A percentile compares a stretch with the other conserved stretches of the same genome.
Conservation (phyloP, 1,284 basidiomycete species). For the Crucibulum cyathiforme region DNA sequence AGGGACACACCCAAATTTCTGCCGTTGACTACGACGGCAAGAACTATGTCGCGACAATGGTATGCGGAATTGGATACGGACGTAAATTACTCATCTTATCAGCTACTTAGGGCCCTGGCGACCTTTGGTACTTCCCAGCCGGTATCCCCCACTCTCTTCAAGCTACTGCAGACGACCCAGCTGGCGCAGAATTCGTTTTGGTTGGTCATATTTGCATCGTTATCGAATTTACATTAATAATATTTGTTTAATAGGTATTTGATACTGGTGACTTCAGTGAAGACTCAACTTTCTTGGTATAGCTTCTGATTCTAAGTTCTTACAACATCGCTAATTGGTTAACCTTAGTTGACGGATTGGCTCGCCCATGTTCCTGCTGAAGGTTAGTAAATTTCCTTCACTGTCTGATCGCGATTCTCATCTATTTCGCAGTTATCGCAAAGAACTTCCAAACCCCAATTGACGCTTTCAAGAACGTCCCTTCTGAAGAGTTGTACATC, state of each 20-base stretch:
- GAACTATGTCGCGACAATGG: slow-evolving; percentile 43
- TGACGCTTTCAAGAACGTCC: slow-evolving; percentile 63
- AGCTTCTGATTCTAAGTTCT: neutral
- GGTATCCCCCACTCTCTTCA: slow-evolving; percentile 72
- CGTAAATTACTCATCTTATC: neutral
- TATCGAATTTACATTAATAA: neutral
- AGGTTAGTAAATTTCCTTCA: slow-evolving; percentile 26
- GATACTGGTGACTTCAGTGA: slow-evolving; percentile 71
- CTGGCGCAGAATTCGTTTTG: slow-evolving; percentile 74
- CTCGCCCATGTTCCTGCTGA: slow-evolving; percentile 63
- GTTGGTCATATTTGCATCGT: slow-evolving; percentile 40
- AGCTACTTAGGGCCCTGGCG: slow-evolving; percentile 34
- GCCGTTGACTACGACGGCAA: slow-evolving; percentile 65
- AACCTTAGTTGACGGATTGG: slow-evolving; percentile 64
- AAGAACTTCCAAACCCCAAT: slow-evolving; percentile 71
- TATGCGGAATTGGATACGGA: neutral
- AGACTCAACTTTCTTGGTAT: slow-evolving; percentile 70
- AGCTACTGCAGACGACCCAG: slow-evolving; percentile 60
- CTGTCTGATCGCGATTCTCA: slow-evolving; percentile 1
- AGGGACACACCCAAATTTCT: slow-evolving; percentile 71
- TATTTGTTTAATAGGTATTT: slow-evolving; percentile 53
- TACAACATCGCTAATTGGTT: slow-evolving; percentile 11
- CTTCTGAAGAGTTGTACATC: slow-evolving; percentile 67
- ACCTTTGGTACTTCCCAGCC: slow-evolving; percentile 70
- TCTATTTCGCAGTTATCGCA: slow-evolving; percentile 53